Evolutionary conservation across 805 yeast species (phyloP).

Genomic region (Yamadazyma endophytica): DNA sequence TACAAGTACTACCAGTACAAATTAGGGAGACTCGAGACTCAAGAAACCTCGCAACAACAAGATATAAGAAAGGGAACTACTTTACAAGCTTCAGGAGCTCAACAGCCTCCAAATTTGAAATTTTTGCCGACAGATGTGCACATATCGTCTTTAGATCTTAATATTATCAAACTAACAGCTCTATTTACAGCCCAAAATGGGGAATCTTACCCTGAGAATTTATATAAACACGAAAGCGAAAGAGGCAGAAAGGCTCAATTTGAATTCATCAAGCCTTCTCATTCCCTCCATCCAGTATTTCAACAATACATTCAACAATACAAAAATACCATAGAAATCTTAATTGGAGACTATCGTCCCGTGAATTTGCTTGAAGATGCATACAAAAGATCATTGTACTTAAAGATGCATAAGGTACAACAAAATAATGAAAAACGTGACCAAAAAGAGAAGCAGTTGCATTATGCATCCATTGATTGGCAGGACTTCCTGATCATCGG

Average conservation of each 20-base stretch:
- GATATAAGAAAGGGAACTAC: not conserved
- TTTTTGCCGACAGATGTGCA: too few species aligned
- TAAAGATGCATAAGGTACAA: slow-evolving; percentile 31
- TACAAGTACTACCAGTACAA: slow-evolving; percentile 54
- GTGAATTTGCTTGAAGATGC: slow-evolving; percentile 44
- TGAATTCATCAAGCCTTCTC: slow-evolving; percentile 58
- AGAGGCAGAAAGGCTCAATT: slow-evolving; percentile 50
- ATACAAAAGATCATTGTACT: slow-evolving; percentile 54
- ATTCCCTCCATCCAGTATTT: slow-evolving; percentile 58
- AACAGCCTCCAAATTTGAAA: not conserved
- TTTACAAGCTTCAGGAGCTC: not conserved
- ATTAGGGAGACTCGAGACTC: slow-evolving; percentile 17
- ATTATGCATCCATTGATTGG: slow-evolving; percentile 84
- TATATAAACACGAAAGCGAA: slow-evolving; percentile 34
- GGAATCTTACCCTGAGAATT: slow-evolving; percentile 25
- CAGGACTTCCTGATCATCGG: slow-evolving; percentile 72
- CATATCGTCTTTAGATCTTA: slow-evolving; percentile 61
- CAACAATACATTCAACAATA: slow-evolving; percentile 55
- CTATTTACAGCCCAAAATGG: slow-evolving; percentile 63
- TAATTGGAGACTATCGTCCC: slow-evolving; percentile 7
- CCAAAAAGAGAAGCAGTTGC: slow-evolving; percentile 39
- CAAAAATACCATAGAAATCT: slow-evolving; percentile 16
- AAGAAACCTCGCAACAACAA: not conserved
- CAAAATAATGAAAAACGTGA: slow-evolving; percentile 23
- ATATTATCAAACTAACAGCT: slow-evolving; percentile 70